Conservation (phyloP, 495 filamentous ascomycete genomes). For the Podospora australis region DNA sequence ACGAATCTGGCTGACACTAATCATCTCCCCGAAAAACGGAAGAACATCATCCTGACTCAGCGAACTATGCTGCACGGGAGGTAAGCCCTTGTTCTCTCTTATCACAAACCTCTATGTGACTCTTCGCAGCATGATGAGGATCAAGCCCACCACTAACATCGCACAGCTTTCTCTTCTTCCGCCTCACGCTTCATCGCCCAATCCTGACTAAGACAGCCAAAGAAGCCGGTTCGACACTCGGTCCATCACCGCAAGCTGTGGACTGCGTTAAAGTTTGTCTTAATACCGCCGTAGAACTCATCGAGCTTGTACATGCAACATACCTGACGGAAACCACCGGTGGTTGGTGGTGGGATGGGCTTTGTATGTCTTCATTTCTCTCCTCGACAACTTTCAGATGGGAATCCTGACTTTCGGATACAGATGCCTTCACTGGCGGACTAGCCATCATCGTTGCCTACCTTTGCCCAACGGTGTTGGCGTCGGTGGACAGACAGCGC, state of each 20-base stretch:
- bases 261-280: constrained; percentile 39
- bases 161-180: constrained; percentile 38
- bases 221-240: too few species aligned
- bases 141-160: too few species aligned
- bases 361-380: constrained; percentile 27
- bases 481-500: constrained; percentile 5
- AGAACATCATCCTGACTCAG: constrained; percentile 29
- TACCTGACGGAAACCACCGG: constrained; percentile 34
- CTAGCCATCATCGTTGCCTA: constrained; percentile 31
- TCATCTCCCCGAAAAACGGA: constrained; percentile 7
- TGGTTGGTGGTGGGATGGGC: constrained; percentile 45
- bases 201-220: constrained; percentile 44
- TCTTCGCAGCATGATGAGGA: too few species aligned
- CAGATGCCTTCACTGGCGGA: constrained; percentile 39
- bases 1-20: constrained; percentile 12
- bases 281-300: constrained; percentile 33
- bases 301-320: constrained; percentile 32
- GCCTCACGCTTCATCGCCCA: constrained; percentile 41
- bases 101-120: constrained; percentile 5
- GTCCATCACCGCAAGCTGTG: too few species aligned
- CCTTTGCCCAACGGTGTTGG: constrained; percentile 2
- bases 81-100: constrained; percentile 15
- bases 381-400: neutral
- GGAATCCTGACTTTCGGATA: neutral
- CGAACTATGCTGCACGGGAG: constrained; percentile 37